These are phyloP conservation scores for Westerdykella ornata DNA, from an alignment of 2,329 filamentous ascomycete species.

Conservation along the genomic window DNA sequence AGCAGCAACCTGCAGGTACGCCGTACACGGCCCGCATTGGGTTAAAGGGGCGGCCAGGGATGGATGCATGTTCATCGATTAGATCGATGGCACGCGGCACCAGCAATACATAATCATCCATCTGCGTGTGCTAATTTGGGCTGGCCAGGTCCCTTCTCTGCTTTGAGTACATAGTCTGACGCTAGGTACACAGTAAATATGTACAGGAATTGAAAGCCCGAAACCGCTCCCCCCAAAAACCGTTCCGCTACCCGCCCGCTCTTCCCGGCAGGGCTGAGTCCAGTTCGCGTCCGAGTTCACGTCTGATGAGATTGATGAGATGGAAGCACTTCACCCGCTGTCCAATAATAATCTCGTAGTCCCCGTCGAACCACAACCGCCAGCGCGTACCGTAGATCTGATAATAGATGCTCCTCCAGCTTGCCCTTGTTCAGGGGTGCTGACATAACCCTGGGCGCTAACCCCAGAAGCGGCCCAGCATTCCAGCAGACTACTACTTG, in stretches of 20 bases:
- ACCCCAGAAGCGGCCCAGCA: conserved; percentile 11
- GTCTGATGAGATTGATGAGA: conserved; percentile 5
- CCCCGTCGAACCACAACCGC: conserved; percentile 8
- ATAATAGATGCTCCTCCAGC: background rate
- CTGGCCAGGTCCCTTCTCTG: too few species aligned
- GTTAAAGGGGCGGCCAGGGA: conserved; percentile 14
- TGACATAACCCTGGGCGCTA: conserved; percentile 14
- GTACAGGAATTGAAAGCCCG: too few species aligned
- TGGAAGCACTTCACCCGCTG: conserved; percentile 15
- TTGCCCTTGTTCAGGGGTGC: conserved; percentile 16
- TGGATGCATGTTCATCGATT: too few species aligned
- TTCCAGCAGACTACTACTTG: background rate
- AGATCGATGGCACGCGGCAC: conserved; percentile 8
- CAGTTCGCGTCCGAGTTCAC: too few species aligned
- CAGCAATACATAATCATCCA: conserved; percentile 10
- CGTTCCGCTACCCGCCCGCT: too few species aligned
- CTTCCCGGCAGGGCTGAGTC: conserved; percentile 14
- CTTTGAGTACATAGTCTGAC: too few species aligned
- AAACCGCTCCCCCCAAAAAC: too few species aligned
- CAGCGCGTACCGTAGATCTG: conserved; percentile 15
- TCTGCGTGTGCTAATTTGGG: too few species aligned
- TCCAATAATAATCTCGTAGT: conserved; percentile 11
- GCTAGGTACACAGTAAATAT: too few species aligned
- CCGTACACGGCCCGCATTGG: conserved; percentile 19
- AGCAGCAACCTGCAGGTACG: conserved; percentile 16